Percentiles rank a stretch among this genome's conserved stretches.
Evolutionary conservation across 2,329 filamentous ascomycete species (phyloP).

Genomic region (Ambrosiella xylebori): DNA sequence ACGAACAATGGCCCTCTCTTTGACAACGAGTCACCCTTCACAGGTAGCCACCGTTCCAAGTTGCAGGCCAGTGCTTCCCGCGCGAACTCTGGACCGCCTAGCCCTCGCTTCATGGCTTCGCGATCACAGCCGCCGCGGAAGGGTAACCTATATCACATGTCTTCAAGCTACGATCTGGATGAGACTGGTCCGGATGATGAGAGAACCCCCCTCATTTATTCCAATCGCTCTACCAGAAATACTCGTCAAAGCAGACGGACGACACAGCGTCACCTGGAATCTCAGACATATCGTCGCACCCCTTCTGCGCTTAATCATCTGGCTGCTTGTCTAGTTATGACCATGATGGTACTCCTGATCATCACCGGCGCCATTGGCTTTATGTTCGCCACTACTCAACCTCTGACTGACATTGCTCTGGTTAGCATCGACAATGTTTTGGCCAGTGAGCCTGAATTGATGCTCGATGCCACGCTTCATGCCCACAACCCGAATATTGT

Average conservation of each 20-base stretch:
- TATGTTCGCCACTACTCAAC: constrained; percentile 80
- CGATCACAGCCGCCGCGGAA: constrained; percentile 25
- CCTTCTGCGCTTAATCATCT: constrained; percentile 53
- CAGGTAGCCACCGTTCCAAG: constrained; percentile 47
- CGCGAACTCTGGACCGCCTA: constrained; percentile 51
- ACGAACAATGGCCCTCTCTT: constrained; percentile 46
- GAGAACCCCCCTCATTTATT: constrained; percentile 61
- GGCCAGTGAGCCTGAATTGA: constrained; percentile 84
- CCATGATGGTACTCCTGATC: constrained; percentile 62
- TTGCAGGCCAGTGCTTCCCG: constrained; percentile 38
- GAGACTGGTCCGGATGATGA: constrained; percentile 72
- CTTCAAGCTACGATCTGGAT: constrained; percentile 60
- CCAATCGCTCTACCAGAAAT: constrained; percentile 21
- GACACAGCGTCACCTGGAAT: constrained; percentile 52
- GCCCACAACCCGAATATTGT: constrained; percentile 90
- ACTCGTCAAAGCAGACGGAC: constrained; percentile 38
- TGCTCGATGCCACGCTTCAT: constrained; percentile 76
- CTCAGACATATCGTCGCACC: constrained; percentile 46
- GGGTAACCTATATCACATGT: constrained; percentile 39
- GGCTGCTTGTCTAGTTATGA: constrained; percentile 75
- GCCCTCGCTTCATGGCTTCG: constrained; percentile 37
- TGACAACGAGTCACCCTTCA: constrained; percentile 63
- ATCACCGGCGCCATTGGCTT: constrained; percentile 76
- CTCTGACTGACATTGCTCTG: constrained; percentile 62
- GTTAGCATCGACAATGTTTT: constrained; percentile 75